These are phyloP conservation scores for Cordyceps militaris DNA, from an alignment of 2,329 filamentous ascomycete species.

Conservation along the genomic window DNA sequence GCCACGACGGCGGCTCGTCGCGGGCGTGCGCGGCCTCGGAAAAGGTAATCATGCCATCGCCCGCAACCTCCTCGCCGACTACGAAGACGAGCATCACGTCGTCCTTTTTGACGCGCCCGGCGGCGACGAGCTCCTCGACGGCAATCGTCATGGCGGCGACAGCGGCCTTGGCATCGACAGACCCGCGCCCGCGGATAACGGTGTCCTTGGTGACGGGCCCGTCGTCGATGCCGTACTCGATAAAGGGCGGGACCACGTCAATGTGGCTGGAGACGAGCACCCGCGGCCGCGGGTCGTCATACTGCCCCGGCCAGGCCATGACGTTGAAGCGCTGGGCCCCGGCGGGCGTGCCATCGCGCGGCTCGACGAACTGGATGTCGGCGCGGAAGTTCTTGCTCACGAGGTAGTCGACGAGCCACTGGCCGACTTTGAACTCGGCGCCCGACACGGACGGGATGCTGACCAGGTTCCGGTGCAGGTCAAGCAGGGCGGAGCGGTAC, in stretches of 20 bases:
- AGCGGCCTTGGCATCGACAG: constrained; percentile 63
- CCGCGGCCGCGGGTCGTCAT: constrained; percentile 42
- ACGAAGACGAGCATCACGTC: constrained; percentile 59
- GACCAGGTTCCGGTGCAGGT: constrained; percentile 69
- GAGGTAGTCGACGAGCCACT: constrained; percentile 63
- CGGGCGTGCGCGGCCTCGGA: constrained; percentile 29
- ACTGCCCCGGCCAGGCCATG: constrained; percentile 54
- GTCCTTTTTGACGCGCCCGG: constrained; percentile 32
- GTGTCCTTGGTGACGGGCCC: constrained; percentile 37
- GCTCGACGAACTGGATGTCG: constrained; percentile 34
- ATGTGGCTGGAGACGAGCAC: constrained; percentile 75
- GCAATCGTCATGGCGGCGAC: constrained; percentile 71
- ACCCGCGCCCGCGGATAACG: constrained; percentile 64
- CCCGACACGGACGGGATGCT: constrained; percentile 65
- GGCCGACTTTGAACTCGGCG: constrained; percentile 60
- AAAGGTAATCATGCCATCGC: constrained; percentile 69
- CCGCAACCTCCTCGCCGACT: constrained; percentile 75
- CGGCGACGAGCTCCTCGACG: constrained; percentile 45
- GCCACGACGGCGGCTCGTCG: constrained; percentile 34
- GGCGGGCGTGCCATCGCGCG: constrained; percentile 22
- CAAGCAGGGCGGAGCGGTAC: constrained; percentile 50
- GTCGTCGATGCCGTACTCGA: constrained; percentile 56
- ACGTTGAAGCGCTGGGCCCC: constrained; percentile 56
- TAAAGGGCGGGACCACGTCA: constrained; percentile 68
- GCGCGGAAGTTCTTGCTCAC: constrained; percentile 37